These are phyloP conservation scores for Fonsecaea pedrosoi DNA, from an alignment of 2,329 filamentous ascomycete species.

Conservation along the genomic window DNA sequence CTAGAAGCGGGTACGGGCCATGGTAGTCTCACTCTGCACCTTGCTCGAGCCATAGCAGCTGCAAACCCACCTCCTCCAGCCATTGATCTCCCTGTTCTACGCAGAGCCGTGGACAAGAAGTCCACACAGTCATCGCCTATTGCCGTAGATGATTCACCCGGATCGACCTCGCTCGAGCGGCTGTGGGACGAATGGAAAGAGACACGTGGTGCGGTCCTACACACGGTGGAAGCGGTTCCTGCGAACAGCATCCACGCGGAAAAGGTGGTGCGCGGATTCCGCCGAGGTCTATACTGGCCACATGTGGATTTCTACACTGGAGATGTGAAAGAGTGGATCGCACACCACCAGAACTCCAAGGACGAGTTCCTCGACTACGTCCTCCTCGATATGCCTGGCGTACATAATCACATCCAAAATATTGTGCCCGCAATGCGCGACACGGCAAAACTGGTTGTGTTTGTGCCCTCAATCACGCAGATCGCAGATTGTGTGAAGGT, in stretches of 20 bases:
- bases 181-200: conserved; percentile 55
- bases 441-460: conserved; percentile 71
- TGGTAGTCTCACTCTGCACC: conserved; percentile 76
- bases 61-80: conserved; percentile 61
- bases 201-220: conserved; percentile 72
- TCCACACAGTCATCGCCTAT: background rate
- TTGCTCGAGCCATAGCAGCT: conserved; percentile 77
- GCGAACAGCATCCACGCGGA: conserved; percentile 70
- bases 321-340: conserved; percentile 68
- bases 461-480: conserved; percentile 79
- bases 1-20: conserved; percentile 87
- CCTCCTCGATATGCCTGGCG: conserved; percentile 74
- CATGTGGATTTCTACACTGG: conserved; percentile 78
- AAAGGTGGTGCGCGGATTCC: conserved; percentile 70
- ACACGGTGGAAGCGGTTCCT: conserved; percentile 72
- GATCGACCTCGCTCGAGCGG: conserved; percentile 26
- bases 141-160: conserved; percentile 37
- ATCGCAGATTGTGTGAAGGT: conserved; percentile 68
- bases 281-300: conserved; percentile 71
- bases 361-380: conserved; percentile 69
- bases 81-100: conserved; percentile 45
- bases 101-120: conserved; percentile 39
- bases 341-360: background rate
- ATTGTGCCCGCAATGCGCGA: conserved; percentile 63
- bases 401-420: conserved; percentile 58